Base-by-base conservation (phyloP, 2,329 filamentous ascomycete species). In the Tolypocladium paradoxum region DNA sequence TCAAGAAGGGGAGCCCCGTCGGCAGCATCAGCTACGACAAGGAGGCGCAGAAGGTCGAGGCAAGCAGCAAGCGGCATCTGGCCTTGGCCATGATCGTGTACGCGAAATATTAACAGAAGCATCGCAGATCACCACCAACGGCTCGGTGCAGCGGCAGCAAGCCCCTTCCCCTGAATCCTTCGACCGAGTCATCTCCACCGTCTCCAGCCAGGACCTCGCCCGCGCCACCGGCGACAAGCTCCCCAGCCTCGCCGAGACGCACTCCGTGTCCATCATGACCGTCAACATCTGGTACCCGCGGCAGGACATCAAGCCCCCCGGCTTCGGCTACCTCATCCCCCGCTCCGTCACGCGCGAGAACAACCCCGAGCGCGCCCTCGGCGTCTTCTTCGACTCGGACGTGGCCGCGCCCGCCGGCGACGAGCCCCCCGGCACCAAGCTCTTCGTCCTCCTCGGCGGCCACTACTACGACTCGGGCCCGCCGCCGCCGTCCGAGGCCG, bases 371-470 rank as follows among this genome's bases (percentile, higher is more conserved):
- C 80, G 83, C 56, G 88, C 86, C 0, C 82, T 99, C 6, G 93
- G 93, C 57, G 91, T 97, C 51, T 87, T 97, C 55, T 97, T 97
- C 68, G 90, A 96, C 69, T 88, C 84, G 2, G 83, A 89, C 57
- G 78, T 72, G 33, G 57, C 64, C 52, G 57, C 61, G 45, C 62
- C 69, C 49, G 78, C 43, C 20, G 49, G 77, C 60, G 81, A 86
- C 64, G 68, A 70, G 56, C 68, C 68, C n/a, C 58, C 59, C 36
- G 90, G 88, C 27, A 95, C 90, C 16, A 96, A 95, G 68, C 70
- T 97, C 51, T 96, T 92, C 18, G 88, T 97, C 61, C 95, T 99
- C 83, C 75, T 99, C 53, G 93, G 93, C 55, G 93, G 93, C 1
- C 90, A 96, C 70, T 90, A 88, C 79, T 97, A 90, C 65, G 78